These are phyloP conservation scores for Coemansia sp. DNA, from an alignment of 192 early-diverging fungal genomes.

Conservation along the genomic window DNA sequence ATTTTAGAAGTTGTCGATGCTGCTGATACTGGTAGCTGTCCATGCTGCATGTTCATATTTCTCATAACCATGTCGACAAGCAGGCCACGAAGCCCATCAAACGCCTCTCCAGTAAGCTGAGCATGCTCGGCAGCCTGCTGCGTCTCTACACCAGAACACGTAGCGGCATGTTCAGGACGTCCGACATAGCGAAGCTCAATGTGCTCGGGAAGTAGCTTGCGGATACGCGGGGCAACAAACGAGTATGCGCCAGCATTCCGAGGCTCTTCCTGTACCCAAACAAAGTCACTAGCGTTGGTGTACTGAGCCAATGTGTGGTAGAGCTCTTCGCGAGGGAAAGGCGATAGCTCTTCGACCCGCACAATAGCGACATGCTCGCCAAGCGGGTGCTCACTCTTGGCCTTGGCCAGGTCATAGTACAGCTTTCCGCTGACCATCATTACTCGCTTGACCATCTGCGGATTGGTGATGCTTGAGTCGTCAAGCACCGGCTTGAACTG, in stretches of 20 bases:
- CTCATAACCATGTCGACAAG: conserved; percentile 43
- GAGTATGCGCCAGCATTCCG: conserved; percentile 90
- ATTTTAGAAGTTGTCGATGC: conserved; percentile 9
- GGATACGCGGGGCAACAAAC: conserved; percentile 81
- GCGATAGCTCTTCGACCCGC: conserved; percentile 88
- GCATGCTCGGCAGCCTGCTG: conserved; percentile 66
- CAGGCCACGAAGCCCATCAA: conserved; percentile 47
- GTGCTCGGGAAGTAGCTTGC: conserved; percentile 62
- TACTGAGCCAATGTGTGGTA: conserved; percentile 62
- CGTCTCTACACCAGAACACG: conserved; percentile 71
- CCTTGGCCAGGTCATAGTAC: conserved; percentile 88
- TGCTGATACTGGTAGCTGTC: not conserved
- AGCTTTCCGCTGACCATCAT: conserved; percentile 88
- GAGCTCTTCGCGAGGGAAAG: conserved; percentile 79
- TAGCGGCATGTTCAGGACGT: conserved; percentile 65
- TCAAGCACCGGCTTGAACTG: conserved; percentile 78
- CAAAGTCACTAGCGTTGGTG: conserved; percentile 63
- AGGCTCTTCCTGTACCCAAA: conserved; percentile 89
- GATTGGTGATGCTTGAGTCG: conserved; percentile 55
- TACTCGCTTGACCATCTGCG: conserved; percentile 54
- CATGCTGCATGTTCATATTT: conserved; percentile 18
- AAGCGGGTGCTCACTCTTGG: conserved; percentile 61
- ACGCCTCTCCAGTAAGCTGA: conserved; percentile 52
- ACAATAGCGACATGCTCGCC: conserved; percentile 77
- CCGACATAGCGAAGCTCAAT: conserved; percentile 69